Evolutionary conservation across 352 stramenopile species (phyloP).

Genomic region (Aphanomyces invadans): DNA sequence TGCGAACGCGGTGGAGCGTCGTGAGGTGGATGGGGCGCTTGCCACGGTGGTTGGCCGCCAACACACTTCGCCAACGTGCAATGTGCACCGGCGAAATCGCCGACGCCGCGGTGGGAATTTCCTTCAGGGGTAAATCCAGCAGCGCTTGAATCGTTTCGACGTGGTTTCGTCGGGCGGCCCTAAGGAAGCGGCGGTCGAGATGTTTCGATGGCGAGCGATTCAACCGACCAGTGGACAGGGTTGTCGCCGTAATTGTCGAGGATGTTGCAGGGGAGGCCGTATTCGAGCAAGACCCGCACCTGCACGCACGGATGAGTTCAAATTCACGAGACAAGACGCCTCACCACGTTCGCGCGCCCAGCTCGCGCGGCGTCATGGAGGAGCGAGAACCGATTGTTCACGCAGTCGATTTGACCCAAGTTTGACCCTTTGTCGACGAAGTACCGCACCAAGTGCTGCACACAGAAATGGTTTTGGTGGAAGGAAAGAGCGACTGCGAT

Average conservation of each 20-base stretch:
- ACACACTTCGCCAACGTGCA: neutral
- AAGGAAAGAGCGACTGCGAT: neutral
- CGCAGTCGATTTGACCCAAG: slow-evolving; percentile 41
- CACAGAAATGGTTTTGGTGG: neutral
- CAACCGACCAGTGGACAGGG: slow-evolving; percentile 52
- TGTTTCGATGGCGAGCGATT: neutral
- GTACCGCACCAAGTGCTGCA: slow-evolving; percentile 42
- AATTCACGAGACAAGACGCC: neutral
- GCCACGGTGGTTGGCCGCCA: slow-evolving; percentile 6
- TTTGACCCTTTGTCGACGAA: slow-evolving; percentile 54
- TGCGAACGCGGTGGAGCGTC: neutral
- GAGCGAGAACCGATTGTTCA: slow-evolving; percentile 52
- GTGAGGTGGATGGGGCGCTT: slow-evolving; percentile 5
- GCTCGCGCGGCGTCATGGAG: slow-evolving; percentile 54
- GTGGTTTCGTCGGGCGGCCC: slow-evolving; percentile 50
- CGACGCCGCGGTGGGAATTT: neutral
- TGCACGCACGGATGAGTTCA: slow-evolving; percentile 30
- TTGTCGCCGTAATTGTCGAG: slow-evolving; percentile 47
- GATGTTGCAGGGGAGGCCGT: slow-evolving; percentile 36
- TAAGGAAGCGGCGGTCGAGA: slow-evolving; percentile 19
- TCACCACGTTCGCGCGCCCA: slow-evolving; percentile 45
- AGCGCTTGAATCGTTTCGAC: slow-evolving; percentile 49
- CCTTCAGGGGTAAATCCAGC: slow-evolving; percentile 27
- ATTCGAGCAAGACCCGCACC: slow-evolving; percentile 35
- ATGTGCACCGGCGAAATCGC: neutral